phyloP scores from a whole-genome alignment of 495 filamentous ascomycete genomes.

The Podospora pseudoanserina region DNA sequence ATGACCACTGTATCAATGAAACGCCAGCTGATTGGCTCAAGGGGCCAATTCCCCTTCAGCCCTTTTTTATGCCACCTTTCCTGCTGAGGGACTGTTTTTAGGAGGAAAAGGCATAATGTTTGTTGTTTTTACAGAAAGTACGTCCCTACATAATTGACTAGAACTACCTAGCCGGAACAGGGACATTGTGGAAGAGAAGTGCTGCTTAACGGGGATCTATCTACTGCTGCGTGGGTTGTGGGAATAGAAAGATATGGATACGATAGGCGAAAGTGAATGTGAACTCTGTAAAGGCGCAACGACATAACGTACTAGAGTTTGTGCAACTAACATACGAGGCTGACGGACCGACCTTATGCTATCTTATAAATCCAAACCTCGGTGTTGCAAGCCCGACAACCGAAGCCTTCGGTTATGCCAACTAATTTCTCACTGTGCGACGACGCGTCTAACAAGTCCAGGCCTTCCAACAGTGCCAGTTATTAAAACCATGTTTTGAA shows the following conservation, averaged over 20 bases:
- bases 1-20: neutral
- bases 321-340: neutral
- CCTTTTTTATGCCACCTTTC: neutral
- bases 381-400: neutral
- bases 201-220: no score
- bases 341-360: neutral
- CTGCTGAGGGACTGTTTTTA: no score
- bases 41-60: neutral
- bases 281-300: no score
- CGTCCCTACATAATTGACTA: no score
- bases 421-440: neutral
- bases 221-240: no score
- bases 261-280: no score
- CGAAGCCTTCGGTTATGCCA: neutral
- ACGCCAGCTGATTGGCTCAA: neutral
- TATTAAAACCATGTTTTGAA: no score
- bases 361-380: neutral
- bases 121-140: no score
- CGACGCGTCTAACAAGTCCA: neutral
- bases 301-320: neutral
- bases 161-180: no score
- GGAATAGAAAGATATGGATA: no score
- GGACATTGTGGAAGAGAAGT: no score
- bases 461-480: neutral
- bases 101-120: no score